Conservation (phyloP, 805 yeast genomes). For the Candida suzukii region DNA sequence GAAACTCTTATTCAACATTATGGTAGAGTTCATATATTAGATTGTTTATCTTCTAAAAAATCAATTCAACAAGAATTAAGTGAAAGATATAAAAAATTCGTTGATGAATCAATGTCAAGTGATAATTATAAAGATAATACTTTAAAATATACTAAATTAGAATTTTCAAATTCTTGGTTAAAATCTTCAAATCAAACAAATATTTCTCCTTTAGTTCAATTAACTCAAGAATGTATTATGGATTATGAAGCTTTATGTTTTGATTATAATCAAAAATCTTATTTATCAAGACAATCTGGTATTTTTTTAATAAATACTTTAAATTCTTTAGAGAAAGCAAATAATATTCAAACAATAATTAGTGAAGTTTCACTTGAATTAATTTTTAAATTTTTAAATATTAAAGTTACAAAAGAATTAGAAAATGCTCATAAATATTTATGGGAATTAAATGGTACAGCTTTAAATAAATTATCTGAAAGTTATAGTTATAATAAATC, state of each 20-base stretch:
- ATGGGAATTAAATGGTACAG: constrained; percentile 42
- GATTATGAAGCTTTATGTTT: constrained; percentile 41
- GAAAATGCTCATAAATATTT: constrained; percentile 34
- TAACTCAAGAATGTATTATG: constrained; percentile 24
- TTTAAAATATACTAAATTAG: constrained; percentile 28
- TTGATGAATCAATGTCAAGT: constrained; percentile 6
- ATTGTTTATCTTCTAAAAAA: constrained; percentile 35
- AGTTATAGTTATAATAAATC: constrained; percentile 32
- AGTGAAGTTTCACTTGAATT: constrained; percentile 41
- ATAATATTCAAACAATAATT: constrained; percentile 37
- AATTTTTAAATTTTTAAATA: constrained; percentile 37
- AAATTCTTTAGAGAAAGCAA: constrained; percentile 43
- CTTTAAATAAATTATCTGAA: constrained; percentile 30
- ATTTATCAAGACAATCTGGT: constrained; percentile 43
- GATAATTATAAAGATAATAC: constrained; percentile 10
- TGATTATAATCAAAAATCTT: constrained; percentile 27
- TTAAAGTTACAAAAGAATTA: constrained; percentile 18
- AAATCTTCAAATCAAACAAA: constrained; percentile 22
- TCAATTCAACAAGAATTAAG: constrained; percentile 40
- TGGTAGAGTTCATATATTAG: constrained; percentile 44
- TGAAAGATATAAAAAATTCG: constrained; percentile 25
- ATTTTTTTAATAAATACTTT: constrained; percentile 43
- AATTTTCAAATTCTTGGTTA: constrained; percentile 27
- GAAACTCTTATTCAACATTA: constrained; percentile 38
- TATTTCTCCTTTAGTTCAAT: constrained; percentile 12